Evolutionary conservation across 2,329 filamentous ascomycete genomes (phyloP).

Genomic region (Alternaria tenuissima): DNA sequence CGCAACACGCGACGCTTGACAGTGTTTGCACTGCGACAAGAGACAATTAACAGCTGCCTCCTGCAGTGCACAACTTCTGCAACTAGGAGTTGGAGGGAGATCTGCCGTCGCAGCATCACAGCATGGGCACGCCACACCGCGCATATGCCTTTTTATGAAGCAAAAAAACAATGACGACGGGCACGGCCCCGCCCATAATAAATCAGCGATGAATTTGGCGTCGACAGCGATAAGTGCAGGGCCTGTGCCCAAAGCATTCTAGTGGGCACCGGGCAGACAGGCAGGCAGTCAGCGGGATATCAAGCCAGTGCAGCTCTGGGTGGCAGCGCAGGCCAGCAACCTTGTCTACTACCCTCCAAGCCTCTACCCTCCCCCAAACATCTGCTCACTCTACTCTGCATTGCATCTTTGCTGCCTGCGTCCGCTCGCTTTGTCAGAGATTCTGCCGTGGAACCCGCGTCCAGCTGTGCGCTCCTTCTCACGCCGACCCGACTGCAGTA

Average conservation of each 20-base stretch:
- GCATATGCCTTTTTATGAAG: conserved; percentile 18
- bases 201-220: conserved; percentile 28
- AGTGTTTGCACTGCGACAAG: neutral
- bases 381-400: conserved; percentile 1
- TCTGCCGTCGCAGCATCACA: neutral
- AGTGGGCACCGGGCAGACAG: conserved; percentile 19
- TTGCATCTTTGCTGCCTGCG: conserved; percentile 25
- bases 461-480: conserved; percentile 25
- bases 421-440: conserved; percentile 31
- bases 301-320: conserved; percentile 19
- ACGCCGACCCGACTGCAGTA: conserved; percentile 19
- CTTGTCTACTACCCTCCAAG: conserved; percentile 9
- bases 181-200: conserved; percentile 33
- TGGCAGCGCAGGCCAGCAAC: conserved; percentile 18
- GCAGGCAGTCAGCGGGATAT: conserved; percentile 22
- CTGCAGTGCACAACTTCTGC: neutral
- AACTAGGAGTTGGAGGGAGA: neutral
- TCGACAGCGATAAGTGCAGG: conserved; percentile 31
- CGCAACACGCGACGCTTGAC: neutral
- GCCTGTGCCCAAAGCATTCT: conserved; percentile 25
- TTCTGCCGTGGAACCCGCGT: conserved; percentile 28
- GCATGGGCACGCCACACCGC: conserved; percentile 13
- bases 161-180: conserved; percentile 33
- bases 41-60: conserved; percentile 1
- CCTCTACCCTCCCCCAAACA: conserved; percentile 10